phyloP scores from a whole-genome alignment of 2,329 filamentous ascomycete species.

The Fusarium oxysporum region DNA sequence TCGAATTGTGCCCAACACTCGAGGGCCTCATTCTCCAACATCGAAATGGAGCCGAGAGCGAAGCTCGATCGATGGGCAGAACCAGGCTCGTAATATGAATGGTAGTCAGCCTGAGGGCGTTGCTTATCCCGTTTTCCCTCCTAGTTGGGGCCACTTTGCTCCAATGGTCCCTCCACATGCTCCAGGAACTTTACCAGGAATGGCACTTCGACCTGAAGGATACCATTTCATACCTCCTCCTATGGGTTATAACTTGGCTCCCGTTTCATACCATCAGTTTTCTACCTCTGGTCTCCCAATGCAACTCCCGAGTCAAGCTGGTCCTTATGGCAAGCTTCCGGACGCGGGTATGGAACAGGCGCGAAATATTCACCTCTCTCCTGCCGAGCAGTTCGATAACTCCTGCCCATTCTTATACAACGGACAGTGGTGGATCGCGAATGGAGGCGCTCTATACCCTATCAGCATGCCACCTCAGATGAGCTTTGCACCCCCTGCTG shows the following conservation, averaged over 20 bases:
- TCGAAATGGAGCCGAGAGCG: conserved; percentile 62
- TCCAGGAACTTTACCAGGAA: conserved; percentile 47
- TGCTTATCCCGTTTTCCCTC: conserved; percentile 44
- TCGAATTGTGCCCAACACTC: conserved; percentile 73
- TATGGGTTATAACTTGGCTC: conserved; percentile 53
- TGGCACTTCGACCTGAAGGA: conserved; percentile 46
- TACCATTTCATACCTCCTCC: conserved; percentile 56
- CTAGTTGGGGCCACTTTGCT: conserved; percentile 46
- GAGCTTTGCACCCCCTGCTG: conserved; percentile 44
- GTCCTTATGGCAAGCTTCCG: conserved; percentile 46
- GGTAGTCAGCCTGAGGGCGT: conserved; percentile 37
- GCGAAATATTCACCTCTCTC: conserved; percentile 51
- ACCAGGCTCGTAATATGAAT: conserved; percentile 33
- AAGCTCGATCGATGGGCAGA: conserved; percentile 35
- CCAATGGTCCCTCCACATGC: conserved; percentile 50
- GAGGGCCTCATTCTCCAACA: conserved; percentile 64
- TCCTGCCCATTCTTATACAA: conserved; percentile 59
- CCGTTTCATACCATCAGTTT: conserved; percentile 41
- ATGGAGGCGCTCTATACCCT: conserved; percentile 43
- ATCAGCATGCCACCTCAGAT: conserved; percentile 27
- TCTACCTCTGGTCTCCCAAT: conserved; percentile 28
- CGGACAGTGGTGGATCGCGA: conserved; percentile 57
- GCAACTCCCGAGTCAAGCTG: conserved; percentile 30
- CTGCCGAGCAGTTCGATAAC: conserved; percentile 60
- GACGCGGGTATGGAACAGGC: conserved; percentile 50